Evolutionary conservation across 176 grass and related monocot species (phyloP).

Genomic region (Oryza rufipogon): DNA sequence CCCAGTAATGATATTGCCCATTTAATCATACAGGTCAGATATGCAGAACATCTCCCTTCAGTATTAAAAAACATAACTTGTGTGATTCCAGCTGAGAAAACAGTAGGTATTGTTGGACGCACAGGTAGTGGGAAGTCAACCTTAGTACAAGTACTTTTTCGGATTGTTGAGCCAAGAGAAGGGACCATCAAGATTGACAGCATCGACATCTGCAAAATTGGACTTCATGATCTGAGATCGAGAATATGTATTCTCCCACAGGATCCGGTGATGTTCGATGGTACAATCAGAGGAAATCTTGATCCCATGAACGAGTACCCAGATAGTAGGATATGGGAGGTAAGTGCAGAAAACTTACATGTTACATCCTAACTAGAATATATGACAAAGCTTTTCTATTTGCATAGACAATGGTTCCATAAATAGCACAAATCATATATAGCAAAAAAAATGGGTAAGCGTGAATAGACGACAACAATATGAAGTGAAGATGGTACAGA

Average conservation of each 20-base stretch:
- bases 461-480: background rate
- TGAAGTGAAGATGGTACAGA: background rate
- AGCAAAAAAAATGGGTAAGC: background rate
- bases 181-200: slow-evolving; percentile 84
- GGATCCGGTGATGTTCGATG: slow-evolving; percentile 90
- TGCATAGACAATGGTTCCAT: background rate
- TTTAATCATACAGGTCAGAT: slow-evolving; percentile 73
- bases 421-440: background rate
- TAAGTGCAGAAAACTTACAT: slow-evolving; percentile 40
- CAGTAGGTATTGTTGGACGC: slow-evolving; percentile 85
- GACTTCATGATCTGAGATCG: slow-evolving; percentile 80
- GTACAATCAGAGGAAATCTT: slow-evolving; percentile 87
- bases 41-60: slow-evolving; percentile 92
- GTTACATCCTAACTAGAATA: background rate
- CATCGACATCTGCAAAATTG: slow-evolving; percentile 84
- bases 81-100: slow-evolving; percentile 81
- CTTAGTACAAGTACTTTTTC: slow-evolving; percentile 85
- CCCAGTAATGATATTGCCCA: background rate
- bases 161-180: slow-evolving; percentile 75
- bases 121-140: slow-evolving; percentile 95
- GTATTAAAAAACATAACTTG: slow-evolving; percentile 87
- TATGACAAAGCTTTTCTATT: slow-evolving; percentile 8
- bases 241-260: slow-evolving; percentile 92
- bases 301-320: slow-evolving; percentile 83
- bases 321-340: slow-evolving; percentile 87